These are phyloP conservation scores for Solanum etuberosum DNA, from an alignment of 257 asterid genomes.

Conservation along the genomic window DNA sequence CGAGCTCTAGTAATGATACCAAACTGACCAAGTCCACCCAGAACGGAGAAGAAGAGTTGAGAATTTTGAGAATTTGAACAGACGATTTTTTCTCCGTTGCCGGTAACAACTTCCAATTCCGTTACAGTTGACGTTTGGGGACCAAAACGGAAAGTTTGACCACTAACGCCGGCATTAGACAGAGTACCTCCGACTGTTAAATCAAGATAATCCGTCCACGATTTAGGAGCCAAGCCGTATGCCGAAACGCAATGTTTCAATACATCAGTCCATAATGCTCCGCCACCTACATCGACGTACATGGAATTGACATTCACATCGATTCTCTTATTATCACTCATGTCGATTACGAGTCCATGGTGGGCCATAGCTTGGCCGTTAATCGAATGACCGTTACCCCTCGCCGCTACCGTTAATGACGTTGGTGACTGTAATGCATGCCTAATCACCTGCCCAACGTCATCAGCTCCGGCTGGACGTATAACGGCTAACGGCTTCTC, in stretches of 20 bases:
- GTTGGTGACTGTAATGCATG: constrained; percentile 36
- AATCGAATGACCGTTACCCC: constrained; percentile 93
- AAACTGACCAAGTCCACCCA: constrained; percentile 94
- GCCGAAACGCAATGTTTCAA: constrained; percentile 40
- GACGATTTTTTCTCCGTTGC: constrained; percentile 62
- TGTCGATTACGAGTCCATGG: constrained; percentile 61
- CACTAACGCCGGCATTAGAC: constrained; percentile 93
- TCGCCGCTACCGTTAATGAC: constrained; percentile 82
- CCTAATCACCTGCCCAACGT: constrained; percentile 45
- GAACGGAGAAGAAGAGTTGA: constrained; percentile 61
- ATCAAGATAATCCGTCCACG: constrained; percentile 89
- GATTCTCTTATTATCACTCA: constrained; percentile 20
- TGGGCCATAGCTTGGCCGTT: constrained; percentile 96
- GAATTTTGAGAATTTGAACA: constrained; percentile 47
- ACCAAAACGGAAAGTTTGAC: constrained; percentile 62
- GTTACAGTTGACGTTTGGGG: constrained; percentile 81
- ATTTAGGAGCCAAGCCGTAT: constrained; percentile 61
- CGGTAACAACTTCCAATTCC: constrained; percentile 89
- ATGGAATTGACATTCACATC: constrained; percentile 20
- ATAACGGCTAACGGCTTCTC: constrained; percentile 58
- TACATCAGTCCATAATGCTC: constrained; percentile 88
- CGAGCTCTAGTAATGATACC: constrained; percentile 87
- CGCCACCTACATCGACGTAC: constrained; percentile 75
- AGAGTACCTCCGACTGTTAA: constrained; percentile 90
- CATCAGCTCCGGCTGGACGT: constrained; percentile 31